These are phyloP conservation scores for Dianthus caryophyllus DNA, from an alignment of 148 eudicot species.

Conservation along the genomic window DNA sequence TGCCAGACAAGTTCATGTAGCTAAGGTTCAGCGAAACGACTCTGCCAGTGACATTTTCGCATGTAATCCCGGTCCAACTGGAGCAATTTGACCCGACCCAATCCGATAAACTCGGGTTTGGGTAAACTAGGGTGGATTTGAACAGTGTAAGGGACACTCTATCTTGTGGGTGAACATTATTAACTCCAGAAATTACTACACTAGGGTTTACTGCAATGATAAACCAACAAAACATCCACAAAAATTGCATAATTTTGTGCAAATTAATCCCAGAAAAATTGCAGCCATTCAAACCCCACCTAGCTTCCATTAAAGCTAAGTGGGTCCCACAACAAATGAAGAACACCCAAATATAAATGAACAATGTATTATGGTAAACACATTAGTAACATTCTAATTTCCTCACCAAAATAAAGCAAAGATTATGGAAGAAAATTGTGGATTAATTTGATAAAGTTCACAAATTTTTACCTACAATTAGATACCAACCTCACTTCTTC, in stretches of 20 bases:
- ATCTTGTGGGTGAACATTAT: conserved; percentile 52
- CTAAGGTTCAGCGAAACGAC: conserved; percentile 55
- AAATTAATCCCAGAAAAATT: conserved; percentile 20
- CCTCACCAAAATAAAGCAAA: conserved; percentile 5
- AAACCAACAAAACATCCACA: conserved; percentile 16
- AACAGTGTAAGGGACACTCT: conserved; percentile 49
- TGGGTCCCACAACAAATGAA: conserved; percentile 2
- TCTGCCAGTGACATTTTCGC: conserved; percentile 52
- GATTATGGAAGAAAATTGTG: background rate
- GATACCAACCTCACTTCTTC: too few relatives aligned
- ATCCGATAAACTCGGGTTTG: conserved; percentile 39
- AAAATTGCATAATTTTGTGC: conserved; percentile 23
- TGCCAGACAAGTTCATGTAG: conserved; percentile 57
- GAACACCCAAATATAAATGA: background rate
- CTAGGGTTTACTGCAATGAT: conserved; percentile 31
- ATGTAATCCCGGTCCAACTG: conserved; percentile 46
- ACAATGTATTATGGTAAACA: conserved; percentile 2
- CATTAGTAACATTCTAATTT: conserved; percentile 5
- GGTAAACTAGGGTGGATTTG: conserved; percentile 51
- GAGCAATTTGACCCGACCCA: conserved; percentile 61
- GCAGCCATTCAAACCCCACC: conserved; percentile 28
- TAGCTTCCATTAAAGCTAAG: conserved; percentile 40
- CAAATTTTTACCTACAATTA: too few relatives aligned
- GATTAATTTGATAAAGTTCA: background rate
- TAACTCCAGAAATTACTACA: conserved; percentile 29